phyloP scores from a whole-genome alignment of 169 alveolate species.

The Theileria orientalis region DNA sequence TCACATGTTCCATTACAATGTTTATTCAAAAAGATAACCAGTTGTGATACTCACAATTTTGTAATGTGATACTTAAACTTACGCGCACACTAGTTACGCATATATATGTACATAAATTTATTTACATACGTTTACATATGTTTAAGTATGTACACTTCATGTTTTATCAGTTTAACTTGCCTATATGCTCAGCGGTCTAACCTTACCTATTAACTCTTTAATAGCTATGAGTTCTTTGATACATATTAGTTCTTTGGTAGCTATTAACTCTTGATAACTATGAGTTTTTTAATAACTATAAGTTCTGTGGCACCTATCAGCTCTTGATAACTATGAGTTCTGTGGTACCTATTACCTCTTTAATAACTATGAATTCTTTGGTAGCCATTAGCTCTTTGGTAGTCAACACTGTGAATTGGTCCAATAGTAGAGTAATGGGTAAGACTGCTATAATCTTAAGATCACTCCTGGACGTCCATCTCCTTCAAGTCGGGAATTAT shows the following conservation, averaged over 20 bases:
- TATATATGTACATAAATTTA: not conserved
- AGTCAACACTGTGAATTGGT: not conserved
- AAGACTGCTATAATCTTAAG: not conserved
- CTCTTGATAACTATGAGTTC: not conserved
- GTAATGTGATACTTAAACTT: not conserved
- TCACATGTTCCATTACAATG: not conserved
- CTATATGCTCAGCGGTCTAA: no score
- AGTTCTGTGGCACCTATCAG: not conserved
- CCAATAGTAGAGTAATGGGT: not conserved
- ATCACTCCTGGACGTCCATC: constrained; percentile 15
- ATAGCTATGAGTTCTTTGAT: not conserved
- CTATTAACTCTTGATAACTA: not conserved
- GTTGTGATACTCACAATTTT: not conserved
- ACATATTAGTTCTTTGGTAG: not conserved
- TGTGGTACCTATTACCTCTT: not conserved
- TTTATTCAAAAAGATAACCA: not conserved
- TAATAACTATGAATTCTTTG: not conserved
- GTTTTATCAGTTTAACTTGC: not conserved
- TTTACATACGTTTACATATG: not conserved
- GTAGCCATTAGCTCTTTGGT: not conserved
- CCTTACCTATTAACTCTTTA: not conserved
- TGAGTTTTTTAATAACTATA: not conserved
- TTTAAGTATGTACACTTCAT: not conserved
- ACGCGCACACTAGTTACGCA: not conserved
- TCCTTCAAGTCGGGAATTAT: constrained; percentile 49